These are phyloP conservation scores for Phytophthora podocarpi DNA, from an alignment of 352 stramenopile genomes.

Conservation along the genomic window DNA sequence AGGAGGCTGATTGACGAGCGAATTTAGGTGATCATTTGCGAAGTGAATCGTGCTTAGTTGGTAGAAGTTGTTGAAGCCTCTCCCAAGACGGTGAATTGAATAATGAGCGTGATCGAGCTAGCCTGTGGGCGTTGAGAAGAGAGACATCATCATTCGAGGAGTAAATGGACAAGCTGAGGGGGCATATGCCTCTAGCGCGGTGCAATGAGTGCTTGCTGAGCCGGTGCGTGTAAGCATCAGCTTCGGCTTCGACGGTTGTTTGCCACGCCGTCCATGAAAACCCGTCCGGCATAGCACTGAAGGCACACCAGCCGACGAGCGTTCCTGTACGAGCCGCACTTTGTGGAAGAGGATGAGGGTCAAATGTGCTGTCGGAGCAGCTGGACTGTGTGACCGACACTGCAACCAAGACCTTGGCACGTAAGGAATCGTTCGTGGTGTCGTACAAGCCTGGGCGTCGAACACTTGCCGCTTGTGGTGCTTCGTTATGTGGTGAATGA, in stretches of 20 bases:
- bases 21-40: slow-evolving; percentile 10
- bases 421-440: slow-evolving; percentile 11
- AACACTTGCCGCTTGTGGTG: background rate
- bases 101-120: slow-evolving; percentile 13
- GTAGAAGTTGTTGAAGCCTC: background rate
- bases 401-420: slow-evolving; percentile 4
- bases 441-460: slow-evolving; percentile 13
- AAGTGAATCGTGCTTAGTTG: background rate
- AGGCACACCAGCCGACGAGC: slow-evolving; percentile 27
- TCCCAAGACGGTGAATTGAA: slow-evolving; percentile 12
- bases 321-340: slow-evolving; percentile 12
- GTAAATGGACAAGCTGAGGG: slow-evolving; percentile 1
- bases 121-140: slow-evolving; percentile 4
- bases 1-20: slow-evolving; percentile 13
- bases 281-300: slow-evolving; percentile 1
- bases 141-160: slow-evolving; percentile 5
- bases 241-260: slow-evolving; percentile 11
- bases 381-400: background rate
- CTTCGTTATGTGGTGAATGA: background rate
- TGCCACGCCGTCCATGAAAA: slow-evolving; percentile 6
- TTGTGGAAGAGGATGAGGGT: slow-evolving; percentile 13
- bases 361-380: slow-evolving; percentile 25
- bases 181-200: slow-evolving; percentile 5
- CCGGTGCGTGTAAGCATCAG: slow-evolving; percentile 7
- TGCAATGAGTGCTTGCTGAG: slow-evolving; percentile 9